Evolutionary conservation across 169 alveolate genomes (phyloP), one percentile per base, ranked within the genome.

Genomic region (Plasmodium yoelii): DNA sequence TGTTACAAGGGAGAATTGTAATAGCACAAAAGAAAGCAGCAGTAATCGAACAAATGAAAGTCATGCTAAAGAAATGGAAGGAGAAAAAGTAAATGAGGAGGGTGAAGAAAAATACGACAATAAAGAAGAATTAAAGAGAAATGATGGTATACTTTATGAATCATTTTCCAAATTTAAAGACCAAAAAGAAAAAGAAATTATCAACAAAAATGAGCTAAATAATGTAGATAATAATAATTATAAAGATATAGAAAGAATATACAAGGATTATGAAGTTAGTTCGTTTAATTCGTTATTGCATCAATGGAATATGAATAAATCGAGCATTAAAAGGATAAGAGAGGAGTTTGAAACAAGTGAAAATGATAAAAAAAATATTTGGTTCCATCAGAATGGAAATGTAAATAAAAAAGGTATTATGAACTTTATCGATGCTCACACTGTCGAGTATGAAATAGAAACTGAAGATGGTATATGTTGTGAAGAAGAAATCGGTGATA

Each of bases 371-470:
- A 86, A 72, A 56, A 22, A 61, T 55, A 53, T 63, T 8, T 86
- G 91, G 91, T 86, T 86, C 42, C 42, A 71, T 64, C 8, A 47
- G 15, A 86, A 86, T 71, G 91, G 91, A 55, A 69, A 60, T 70
- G 64, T 86, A 53, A 86, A 70, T 68, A 86, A 70, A 63, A 69
- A 49, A 10, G 71, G 86, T 28, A 63, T 86, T 15, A 59, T 86
- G 87, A 86, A 86, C 51, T 86, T 86, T 53, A 86, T 86, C 15
- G 75, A 86, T 60, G 71, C 91, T 44, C 91, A 86, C 51, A 86
- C 87, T 10, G 71, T 86, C 12, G 91, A 86, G 42, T 86, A 86
- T 60, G 91, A 86, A 65, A 61, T 71, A 47, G 87, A 86, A 60
- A 71, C 60, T n/a, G 91, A 86, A 7, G 91, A 65, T 1, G 91